Percentiles rank a stretch among this genome's conserved stretches.
phyloP scores from a whole-genome alignment of 2,329 filamentous ascomycete genomes.

The Magnaporthiopsis rhizophila region DNA sequence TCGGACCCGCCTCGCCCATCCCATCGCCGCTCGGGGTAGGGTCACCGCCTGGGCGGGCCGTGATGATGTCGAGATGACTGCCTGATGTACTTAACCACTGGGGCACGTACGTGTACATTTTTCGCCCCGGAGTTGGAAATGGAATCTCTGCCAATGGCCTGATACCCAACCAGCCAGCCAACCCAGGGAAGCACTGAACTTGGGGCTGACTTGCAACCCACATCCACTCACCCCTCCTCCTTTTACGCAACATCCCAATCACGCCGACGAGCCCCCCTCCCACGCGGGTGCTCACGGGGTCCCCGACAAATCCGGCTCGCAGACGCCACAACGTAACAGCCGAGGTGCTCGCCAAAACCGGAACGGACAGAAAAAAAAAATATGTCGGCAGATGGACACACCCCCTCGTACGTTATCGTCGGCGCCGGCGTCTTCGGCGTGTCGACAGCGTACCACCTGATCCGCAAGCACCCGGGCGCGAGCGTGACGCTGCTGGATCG shows the following conservation, averaged over 20 bases:
- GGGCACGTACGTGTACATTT: neutral
- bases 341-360: neutral
- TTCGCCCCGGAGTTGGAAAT: neutral
- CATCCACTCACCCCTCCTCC: neutral
- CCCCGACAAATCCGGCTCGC: neutral
- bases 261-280: slow-evolving; percentile 1
- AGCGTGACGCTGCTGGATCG: slow-evolving; percentile 51
- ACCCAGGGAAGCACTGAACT: neutral
- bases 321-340: slow-evolving; percentile 1
- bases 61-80: neutral
- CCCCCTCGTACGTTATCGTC: slow-evolving; percentile 33
- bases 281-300: neutral
- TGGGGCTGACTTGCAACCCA: neutral
- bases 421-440: slow-evolving; percentile 60
- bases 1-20: neutral
- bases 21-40: neutral
- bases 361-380: neutral
- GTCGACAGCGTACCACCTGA: slow-evolving; percentile 57
- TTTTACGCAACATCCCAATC: neutral
- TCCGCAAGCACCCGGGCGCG: slow-evolving; percentile 39
- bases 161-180: neutral
- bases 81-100: slow-evolving; percentile 1
- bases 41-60: neutral
- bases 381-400: slow-evolving; percentile 1
- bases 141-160: neutral